These are phyloP conservation scores for Talaromyces funiculosus DNA, from an alignment of 2,329 filamentous ascomycete species.

Conservation along the genomic window DNA sequence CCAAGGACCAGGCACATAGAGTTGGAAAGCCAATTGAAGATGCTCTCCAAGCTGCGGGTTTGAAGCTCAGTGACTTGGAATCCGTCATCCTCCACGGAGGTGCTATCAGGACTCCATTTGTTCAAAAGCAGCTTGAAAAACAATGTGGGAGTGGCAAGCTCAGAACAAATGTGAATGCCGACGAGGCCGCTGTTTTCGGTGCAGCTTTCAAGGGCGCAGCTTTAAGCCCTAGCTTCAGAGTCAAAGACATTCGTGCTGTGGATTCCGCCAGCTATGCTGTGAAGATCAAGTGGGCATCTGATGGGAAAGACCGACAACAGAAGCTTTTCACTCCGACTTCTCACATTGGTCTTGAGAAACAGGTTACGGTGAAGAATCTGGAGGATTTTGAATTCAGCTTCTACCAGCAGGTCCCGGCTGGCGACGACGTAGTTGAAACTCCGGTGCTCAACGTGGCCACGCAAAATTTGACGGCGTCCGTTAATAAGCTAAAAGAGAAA, in stretches of 20 bases:
- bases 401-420: slow-evolving; percentile 61
- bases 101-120: slow-evolving; percentile 83
- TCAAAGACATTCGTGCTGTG: slow-evolving; percentile 88
- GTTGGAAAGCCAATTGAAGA: slow-evolving; percentile 65
- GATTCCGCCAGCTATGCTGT: slow-evolving; percentile 71
- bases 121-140: slow-evolving; percentile 81
- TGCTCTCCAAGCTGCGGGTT: slow-evolving; percentile 66
- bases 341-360: slow-evolving; percentile 70
- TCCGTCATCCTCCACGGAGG: slow-evolving; percentile 93
- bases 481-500: slow-evolving; percentile 71
- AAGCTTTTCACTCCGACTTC: slow-evolving; percentile 77
- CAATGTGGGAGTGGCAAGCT: slow-evolving; percentile 72
- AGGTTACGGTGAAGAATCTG: slow-evolving; percentile 74
- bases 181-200: slow-evolving; percentile 93
- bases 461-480: slow-evolving; percentile 77
- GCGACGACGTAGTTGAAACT: slow-evolving; percentile 47
- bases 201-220: slow-evolving; percentile 90
- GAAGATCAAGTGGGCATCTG: slow-evolving; percentile 68
- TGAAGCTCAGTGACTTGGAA: slow-evolving; percentile 71
- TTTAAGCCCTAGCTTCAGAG: slow-evolving; percentile 89
- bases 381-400: slow-evolving; percentile 77
- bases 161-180: slow-evolving; percentile 89
- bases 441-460: slow-evolving; percentile 64
- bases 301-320: slow-evolving; percentile 68
- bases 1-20: slow-evolving; percentile 61